phyloP scores from a whole-genome alignment of 2,329 filamentous ascomycete species.

The Microascus cirrosus region DNA sequence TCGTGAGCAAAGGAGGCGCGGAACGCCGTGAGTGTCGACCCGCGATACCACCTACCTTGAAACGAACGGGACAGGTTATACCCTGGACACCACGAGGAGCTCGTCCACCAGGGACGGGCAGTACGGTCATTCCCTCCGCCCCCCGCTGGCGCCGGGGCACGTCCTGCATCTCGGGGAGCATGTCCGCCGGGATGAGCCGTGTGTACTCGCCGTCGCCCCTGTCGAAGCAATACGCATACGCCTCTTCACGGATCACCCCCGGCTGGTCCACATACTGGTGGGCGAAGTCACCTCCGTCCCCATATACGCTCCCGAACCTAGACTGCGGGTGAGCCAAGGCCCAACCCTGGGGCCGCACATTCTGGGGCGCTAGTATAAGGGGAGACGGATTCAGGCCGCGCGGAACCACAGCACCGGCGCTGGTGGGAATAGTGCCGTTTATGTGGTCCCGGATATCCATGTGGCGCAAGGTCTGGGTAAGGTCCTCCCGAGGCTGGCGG shows the following conservation, averaged over 20 bases:
- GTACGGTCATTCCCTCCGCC: slow-evolving; percentile 31
- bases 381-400: neutral
- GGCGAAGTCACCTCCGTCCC: neutral
- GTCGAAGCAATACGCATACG: slow-evolving; percentile 39
- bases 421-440: neutral
- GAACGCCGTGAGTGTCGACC: neutral
- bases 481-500: neutral
- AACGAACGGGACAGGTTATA: neutral
- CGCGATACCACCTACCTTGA: neutral
- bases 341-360: neutral
- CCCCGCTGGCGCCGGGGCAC: slow-evolving; percentile 28
- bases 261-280: neutral
- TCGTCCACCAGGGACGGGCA: slow-evolving; percentile 18
- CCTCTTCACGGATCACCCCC: slow-evolving; percentile 2
- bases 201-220: slow-evolving; percentile 43
- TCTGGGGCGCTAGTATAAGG: neutral
- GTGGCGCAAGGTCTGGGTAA: neutral
- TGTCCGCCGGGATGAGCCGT: slow-evolving; percentile 43
- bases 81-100: neutral
- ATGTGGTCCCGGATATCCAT: neutral
- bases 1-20: neutral
- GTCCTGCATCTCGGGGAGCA: slow-evolving; percentile 30
- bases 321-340: neutral
- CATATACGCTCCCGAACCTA: neutral
- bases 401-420: neutral